phyloP scores from a whole-genome alignment of 2,329 filamentous ascomycete genomes.

The Arthrocladium fulminans region DNA sequence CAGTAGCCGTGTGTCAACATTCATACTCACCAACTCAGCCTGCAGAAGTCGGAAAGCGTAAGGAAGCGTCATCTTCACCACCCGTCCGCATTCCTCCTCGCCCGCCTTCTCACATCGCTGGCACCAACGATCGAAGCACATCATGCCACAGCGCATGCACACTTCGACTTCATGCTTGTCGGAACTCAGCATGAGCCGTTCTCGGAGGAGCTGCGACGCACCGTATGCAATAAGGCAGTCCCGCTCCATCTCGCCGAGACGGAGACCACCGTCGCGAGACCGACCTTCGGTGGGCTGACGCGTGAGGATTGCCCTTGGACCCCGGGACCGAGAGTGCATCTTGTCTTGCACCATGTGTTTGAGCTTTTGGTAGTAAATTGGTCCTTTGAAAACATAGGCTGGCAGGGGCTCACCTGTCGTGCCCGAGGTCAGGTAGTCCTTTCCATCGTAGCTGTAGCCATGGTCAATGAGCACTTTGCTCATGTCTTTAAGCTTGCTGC shows the following conservation, averaged over 20 bases:
- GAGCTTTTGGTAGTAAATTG: conserved; percentile 98
- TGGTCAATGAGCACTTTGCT: conserved; percentile 71
- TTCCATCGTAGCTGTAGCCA: conserved; percentile 93
- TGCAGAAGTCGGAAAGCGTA: conserved; percentile 95
- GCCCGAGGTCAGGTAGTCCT: conserved; percentile 90
- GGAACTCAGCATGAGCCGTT: conserved; percentile 88
- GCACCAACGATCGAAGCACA: conserved; percentile 92
- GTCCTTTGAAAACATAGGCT: conserved; percentile 95
- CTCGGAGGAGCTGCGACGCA: conserved; percentile 80
- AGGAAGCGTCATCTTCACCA: conserved; percentile 90
- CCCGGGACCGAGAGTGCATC: conserved; percentile 91
- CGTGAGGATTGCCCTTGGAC: conserved; percentile 83
- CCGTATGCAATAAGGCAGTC: conserved; percentile 97
- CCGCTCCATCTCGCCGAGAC: conserved; percentile 96
- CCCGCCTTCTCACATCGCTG: conserved; percentile 57
- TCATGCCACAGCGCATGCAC: conserved; percentile 86
- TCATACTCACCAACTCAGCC: conserved; percentile 96
- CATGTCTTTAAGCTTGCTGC: conserved; percentile 80
- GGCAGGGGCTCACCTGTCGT: conserved; percentile 91
- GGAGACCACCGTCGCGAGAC: conserved; percentile 81
- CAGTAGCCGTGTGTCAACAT: conserved; percentile 86
- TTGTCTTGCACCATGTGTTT: conserved; percentile 99
- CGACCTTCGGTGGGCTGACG: conserved; percentile 94
- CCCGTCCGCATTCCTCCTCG: conserved; percentile 58
- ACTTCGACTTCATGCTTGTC: conserved; percentile 89